Base-by-base conservation (phyloP, 2,329 filamentous ascomycete genomes). In the Chaetomium sp. region DNA sequence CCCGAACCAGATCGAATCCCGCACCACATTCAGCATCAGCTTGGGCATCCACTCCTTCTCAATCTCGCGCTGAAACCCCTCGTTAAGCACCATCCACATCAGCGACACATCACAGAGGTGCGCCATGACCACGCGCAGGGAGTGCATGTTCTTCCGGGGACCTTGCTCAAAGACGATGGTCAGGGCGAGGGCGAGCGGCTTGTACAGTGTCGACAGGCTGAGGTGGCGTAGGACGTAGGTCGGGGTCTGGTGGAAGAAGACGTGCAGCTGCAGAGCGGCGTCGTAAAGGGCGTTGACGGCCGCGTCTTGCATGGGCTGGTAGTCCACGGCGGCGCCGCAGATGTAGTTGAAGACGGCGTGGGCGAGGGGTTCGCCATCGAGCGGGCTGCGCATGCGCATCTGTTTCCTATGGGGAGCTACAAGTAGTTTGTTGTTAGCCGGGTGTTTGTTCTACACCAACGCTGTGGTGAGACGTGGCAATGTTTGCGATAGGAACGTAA, bases 231-330 rank as follows among this genome's bases (percentile, higher is more conserved):
- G 48, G 32, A 40, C 32, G 34, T 56, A 58, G 7, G 1, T 19
- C n/a, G 55, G 55, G 5, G 49, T 45, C 10, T 10, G 42, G 2
- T 62, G 57, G 19, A 54, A 48, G 12, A 37, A 57, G n/a, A 11
- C 0, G 0, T 77, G 78, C 2, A 87, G 63, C 1, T 75, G 72
- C 3, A 72, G 69, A 1, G 76, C 70, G 0, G 82, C 80, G 44
- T 78, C 70, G 1, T 77, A 70, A 75, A 87, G 84, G 0, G 77
- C 76, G 2, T 79, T 71, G 2, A 84, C 61, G 0, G 79, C 81
- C 19, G 45, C 59, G n/a, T 54, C 49, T 63, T 65, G 68, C 64
- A 69, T 61, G 42, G 52, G 36, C 2, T 35, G 45, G 57, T 59
- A 65, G 14, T 51, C 52, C 11, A 68, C 60, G 4, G 63, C 62